These are phyloP conservation scores for Nemania abortiva DNA, from an alignment of 2,329 filamentous ascomycete genomes.

Conservation along the genomic window DNA sequence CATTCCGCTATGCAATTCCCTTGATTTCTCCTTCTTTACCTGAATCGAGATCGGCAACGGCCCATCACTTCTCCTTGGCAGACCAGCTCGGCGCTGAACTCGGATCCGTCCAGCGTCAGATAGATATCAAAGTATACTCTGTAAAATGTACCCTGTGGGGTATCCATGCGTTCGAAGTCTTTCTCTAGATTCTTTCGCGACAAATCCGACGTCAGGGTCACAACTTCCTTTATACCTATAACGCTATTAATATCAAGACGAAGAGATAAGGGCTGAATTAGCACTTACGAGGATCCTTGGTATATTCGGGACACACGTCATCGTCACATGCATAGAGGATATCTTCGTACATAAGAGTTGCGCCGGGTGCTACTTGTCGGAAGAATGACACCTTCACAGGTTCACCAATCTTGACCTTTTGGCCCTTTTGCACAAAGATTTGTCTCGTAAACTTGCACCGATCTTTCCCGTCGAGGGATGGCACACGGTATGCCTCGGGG, in stretches of 20 bases:
- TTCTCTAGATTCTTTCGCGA: conserved; percentile 99
- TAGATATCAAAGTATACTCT: conserved; percentile 84
- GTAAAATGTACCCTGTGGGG: conserved; percentile 96
- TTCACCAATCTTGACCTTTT: conserved; percentile 98
- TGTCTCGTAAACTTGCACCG: conserved; percentile 98
- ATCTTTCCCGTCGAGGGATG: conserved; percentile 95
- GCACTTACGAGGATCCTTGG: conserved; percentile 96
- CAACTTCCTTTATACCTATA: conserved; percentile 97
- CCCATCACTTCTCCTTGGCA: conserved; percentile 99
- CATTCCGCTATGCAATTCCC: conserved; percentile 37
- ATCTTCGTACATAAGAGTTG: conserved; percentile 99
- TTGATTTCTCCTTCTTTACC: conserved; percentile 56
- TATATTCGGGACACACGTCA: conserved; percentile 97
- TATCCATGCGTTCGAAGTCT: conserved; percentile 99
- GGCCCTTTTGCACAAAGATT: conserved; percentile 98
- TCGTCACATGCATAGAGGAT: conserved; percentile 98
- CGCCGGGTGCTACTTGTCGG: conserved; percentile 95
- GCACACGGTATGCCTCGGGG: conserved; percentile 96
- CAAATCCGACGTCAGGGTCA: conserved; percentile 95
- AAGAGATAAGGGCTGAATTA: not conserved
- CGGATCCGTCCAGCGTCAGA: conserved; percentile 93
- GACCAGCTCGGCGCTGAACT: conserved; percentile 98
- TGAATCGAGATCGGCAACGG: conserved; percentile 90
- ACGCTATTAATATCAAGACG: conserved; percentile 48
- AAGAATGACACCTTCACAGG: conserved; percentile 99